Evolutionary conservation across 1,284 basidiomycete species (phyloP).

Genomic region (Ganoderma lucidum): DNA sequence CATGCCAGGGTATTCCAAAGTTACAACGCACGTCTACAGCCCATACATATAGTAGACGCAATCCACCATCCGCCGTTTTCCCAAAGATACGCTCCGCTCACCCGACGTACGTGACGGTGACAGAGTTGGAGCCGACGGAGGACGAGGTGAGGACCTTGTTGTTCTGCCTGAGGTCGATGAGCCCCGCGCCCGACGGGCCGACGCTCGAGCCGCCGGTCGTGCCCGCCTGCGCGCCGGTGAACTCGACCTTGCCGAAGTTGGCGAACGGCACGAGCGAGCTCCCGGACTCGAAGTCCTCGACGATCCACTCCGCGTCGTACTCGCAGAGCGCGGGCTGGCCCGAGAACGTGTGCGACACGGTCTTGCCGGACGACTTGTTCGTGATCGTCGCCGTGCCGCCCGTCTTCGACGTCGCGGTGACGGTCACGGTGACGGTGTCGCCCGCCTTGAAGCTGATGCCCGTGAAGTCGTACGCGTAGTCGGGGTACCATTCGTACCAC

Average conservation of each 20-base stretch:
- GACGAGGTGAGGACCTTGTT: constrained; percentile 37
- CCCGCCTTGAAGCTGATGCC: constrained; percentile 43
- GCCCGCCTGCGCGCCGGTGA: constrained; percentile 26
- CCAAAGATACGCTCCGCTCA: no score
- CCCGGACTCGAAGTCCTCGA: constrained; percentile 45
- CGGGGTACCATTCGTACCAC: constrained; percentile 51
- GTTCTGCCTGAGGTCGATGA: constrained; percentile 45
- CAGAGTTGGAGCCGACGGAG: constrained; percentile 31
- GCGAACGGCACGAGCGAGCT: constrained; percentile 44
- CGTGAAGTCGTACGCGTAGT: constrained; percentile 43
- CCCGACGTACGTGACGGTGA: constrained; percentile 39
- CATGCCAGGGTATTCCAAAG: no score
- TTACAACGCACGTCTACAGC: no score
- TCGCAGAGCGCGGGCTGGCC: constrained; percentile 44
- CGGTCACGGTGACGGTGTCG: constrained; percentile 41
- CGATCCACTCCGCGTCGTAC: constrained; percentile 37
- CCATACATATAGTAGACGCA: no score
- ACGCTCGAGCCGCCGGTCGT: constrained; percentile 19
- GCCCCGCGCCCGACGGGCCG: constrained; percentile 36
- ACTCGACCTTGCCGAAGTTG: constrained; percentile 46
- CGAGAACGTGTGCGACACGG: constrained; percentile 40
- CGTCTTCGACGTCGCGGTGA: constrained; percentile 39
- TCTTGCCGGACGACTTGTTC: constrained; percentile 42
- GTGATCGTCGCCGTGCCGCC: constrained; percentile 41
- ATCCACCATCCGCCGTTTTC: no score